Evolutionary conservation across 345 rosid species (phyloP).

Genomic region (Hevea brasiliensis): DNA sequence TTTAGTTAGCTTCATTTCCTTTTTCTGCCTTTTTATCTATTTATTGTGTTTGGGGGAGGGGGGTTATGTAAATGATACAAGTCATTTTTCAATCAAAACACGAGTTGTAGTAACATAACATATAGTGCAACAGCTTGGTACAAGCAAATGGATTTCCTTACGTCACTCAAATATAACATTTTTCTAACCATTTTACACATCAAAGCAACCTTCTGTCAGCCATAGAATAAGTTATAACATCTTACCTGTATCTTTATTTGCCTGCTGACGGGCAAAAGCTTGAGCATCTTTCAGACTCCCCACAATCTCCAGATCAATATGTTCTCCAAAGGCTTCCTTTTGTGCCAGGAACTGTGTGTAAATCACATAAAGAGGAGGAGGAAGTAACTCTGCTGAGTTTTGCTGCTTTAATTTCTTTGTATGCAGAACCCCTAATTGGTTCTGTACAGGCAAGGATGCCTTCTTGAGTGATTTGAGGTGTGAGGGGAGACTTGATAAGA

Average conservation of each 20-base stretch:
- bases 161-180: neutral
- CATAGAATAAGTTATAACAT: neutral
- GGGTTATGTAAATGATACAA: neutral
- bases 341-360: constrained; percentile 79
- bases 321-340: constrained; percentile 86
- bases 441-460: constrained; percentile 88
- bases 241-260: constrained; percentile 66
- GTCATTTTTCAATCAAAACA: neutral
- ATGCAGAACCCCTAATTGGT: constrained; percentile 65
- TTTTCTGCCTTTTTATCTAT: neutral
- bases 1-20: neutral
- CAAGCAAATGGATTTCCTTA: neutral
- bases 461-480: constrained; percentile 90
- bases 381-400: constrained; percentile 80
- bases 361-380: constrained; percentile 81
- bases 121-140: neutral
- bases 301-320: constrained; percentile 61
- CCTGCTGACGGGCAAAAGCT: constrained; percentile 66
- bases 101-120: neutral
- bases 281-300: constrained; percentile 85
- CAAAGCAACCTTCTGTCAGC: neutral
- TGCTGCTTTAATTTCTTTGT: constrained; percentile 81
- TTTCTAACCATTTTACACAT: neutral
- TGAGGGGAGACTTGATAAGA: constrained; percentile 74
- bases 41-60: too few species aligned